A percentile compares a stretch with the other conserved stretches of the same genome.
Conservation (phyloP, 2,329 filamentous ascomycete genomes). For the Beauveria asiatica region DNA sequence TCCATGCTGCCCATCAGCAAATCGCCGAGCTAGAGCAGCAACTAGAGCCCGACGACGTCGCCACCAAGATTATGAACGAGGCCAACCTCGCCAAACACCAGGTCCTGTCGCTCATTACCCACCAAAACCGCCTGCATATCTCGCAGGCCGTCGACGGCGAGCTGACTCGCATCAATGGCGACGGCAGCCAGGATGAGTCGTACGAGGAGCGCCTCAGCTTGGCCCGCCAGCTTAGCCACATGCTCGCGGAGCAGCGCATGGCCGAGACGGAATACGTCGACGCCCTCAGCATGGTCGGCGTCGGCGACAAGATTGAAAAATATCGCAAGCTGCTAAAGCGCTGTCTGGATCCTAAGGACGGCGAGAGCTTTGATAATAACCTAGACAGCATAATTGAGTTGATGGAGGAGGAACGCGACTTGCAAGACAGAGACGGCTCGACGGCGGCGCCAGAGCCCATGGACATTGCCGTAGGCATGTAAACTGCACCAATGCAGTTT, state of each 20-base stretch:
- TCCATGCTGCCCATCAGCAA: slow-evolving; percentile 51
- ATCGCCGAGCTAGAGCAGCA: slow-evolving; percentile 48
- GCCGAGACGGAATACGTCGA: slow-evolving; percentile 61
- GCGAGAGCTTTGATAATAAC: slow-evolving; percentile 59
- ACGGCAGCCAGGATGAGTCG: slow-evolving; percentile 31
- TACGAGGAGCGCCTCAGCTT: slow-evolving; percentile 49
- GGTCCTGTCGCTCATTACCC: slow-evolving; percentile 39
- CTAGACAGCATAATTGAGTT: slow-evolving; percentile 52
- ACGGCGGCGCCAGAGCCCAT: slow-evolving; percentile 20
- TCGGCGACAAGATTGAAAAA: slow-evolving; percentile 63
- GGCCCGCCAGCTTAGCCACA: slow-evolving; percentile 46
- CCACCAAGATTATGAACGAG: slow-evolving; percentile 41
- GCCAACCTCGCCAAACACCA: slow-evolving; percentile 41
- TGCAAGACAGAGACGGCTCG: slow-evolving; percentile 27
- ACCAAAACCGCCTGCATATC: slow-evolving; percentile 44
- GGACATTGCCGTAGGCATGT: slow-evolving; percentile 15
- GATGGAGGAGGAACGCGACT: slow-evolving; percentile 54
- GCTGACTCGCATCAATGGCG: slow-evolving; percentile 42
- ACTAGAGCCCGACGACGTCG: slow-evolving; percentile 47
- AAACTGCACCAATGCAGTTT: not conserved
- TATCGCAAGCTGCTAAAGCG: slow-evolving; percentile 62
- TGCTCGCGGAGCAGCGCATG: slow-evolving; percentile 50
- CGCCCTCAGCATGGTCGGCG: slow-evolving; percentile 59
- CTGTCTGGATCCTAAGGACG: slow-evolving; percentile 59
- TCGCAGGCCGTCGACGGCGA: slow-evolving; percentile 44